phyloP scores from a whole-genome alignment of 768 basidiomycete species.

The Leccinum ochraceum region DNA sequence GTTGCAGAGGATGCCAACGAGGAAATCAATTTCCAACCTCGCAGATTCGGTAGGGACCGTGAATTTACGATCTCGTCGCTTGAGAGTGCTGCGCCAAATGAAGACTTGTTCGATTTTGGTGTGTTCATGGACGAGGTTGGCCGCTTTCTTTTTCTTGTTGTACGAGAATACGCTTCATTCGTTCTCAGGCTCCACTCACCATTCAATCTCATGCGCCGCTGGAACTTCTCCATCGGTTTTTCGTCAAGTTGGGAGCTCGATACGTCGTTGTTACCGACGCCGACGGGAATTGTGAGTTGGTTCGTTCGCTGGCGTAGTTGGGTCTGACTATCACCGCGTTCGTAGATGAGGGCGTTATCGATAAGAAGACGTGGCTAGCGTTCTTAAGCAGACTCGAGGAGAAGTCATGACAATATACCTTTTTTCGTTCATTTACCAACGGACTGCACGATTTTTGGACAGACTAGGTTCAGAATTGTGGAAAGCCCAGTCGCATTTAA shows the following conservation, averaged over 20 bases:
- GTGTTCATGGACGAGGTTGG: constrained; percentile 87
- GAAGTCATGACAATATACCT: constrained; percentile 33
- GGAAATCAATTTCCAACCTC: constrained; percentile 62
- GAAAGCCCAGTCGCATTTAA: too few species aligned
- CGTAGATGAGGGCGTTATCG: constrained; percentile 85
- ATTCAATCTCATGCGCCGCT: constrained; percentile 84
- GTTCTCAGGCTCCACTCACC: constrained; percentile 76
- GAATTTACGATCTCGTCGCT: constrained; percentile 55
- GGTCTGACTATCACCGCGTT: neutral
- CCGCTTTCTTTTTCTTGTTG: neutral
- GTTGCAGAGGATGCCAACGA: constrained; percentile 75
- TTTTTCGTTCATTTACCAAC: neutral
- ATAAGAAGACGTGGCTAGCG: constrained; percentile 93
- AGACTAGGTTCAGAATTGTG: neutral
- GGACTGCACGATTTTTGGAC: neutral
- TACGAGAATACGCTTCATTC: constrained; percentile 1
- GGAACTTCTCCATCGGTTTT: constrained; percentile 91
- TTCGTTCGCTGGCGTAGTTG: neutral
- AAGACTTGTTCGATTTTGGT: constrained; percentile 77
- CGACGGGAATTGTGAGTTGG: constrained; percentile 73
- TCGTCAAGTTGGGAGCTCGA: constrained; percentile 90
- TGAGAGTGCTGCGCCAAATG: constrained; percentile 35
- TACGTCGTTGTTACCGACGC: constrained; percentile 85
- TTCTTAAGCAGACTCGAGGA: constrained; percentile 79
- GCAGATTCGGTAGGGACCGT: constrained; percentile 39